These are phyloP conservation scores for Xylariaceae sp. DNA, from an alignment of 2,329 filamentous ascomycete species.

Conservation along the genomic window DNA sequence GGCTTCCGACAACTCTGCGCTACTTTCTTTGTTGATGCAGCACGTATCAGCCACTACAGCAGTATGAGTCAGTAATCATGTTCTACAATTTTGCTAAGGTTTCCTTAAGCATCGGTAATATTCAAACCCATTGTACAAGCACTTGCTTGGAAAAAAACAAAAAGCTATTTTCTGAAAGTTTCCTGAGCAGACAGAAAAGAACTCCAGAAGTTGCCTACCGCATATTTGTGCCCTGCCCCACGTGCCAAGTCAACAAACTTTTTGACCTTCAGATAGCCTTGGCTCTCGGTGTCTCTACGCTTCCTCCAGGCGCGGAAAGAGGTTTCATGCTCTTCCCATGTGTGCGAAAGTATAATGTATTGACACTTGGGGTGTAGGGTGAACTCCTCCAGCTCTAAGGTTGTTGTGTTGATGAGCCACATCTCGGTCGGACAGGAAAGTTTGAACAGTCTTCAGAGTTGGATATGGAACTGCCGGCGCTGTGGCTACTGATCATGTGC, in stretches of 20 bases:
- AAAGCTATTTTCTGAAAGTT: too few relatives aligned
- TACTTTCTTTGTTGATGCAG: constrained; percentile 3
- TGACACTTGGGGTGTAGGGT: background rate
- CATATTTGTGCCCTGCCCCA: background rate
- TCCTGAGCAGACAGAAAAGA: too few relatives aligned
- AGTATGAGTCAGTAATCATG: too few relatives aligned
- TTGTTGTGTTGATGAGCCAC: background rate
- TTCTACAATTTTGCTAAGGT: too few relatives aligned
- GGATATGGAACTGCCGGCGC: too few relatives aligned
- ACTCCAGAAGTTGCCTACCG: too few relatives aligned
- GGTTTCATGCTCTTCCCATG: background rate
- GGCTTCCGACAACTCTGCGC: background rate
- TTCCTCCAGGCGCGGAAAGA: background rate
- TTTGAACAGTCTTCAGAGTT: too few relatives aligned
- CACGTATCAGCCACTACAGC: background rate
- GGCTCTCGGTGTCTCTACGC: background rate
- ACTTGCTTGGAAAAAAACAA: too few relatives aligned
- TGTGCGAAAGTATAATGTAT: constrained; percentile 1
- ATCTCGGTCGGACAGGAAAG: background rate
- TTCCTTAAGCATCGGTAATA: too few relatives aligned
- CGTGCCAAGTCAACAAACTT: background rate
- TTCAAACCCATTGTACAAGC: too few relatives aligned
- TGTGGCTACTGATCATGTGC: too few relatives aligned
- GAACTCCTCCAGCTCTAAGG: background rate
- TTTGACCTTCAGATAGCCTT: background rate